Base-by-base conservation (phyloP, 1,139 yeast species). In the Blastobotrys petasosporus region DNA sequence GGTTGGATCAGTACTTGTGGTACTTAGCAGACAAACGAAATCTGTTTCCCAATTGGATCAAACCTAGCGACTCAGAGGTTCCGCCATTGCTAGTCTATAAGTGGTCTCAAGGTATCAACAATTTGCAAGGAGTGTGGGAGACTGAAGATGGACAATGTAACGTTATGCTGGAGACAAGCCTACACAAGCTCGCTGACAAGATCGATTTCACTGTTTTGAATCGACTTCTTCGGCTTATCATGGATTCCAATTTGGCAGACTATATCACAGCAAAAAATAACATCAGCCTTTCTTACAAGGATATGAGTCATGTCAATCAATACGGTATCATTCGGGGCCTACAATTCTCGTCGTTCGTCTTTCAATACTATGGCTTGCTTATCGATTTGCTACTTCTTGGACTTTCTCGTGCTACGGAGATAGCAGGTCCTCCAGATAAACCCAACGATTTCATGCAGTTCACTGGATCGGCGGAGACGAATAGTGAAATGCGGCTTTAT, bases 61-160 rank as follows among this genome's bases (percentile, higher is more conserved):
- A 94, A 61, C 98, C 99, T 4, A 81, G 86, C 54, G 98, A 92
- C 59, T 79, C 87, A 29, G 98, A 94, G 61, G 85, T 92, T 20
- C 94, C 97, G 0, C 98, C 97, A 0, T 66, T 90, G 36, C 69
- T 90, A 51, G 95, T 85, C 0, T 90, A 92, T 66, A 92, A 90
- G 61, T 92, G 97, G 96, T 81, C 90, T 57, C 95, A 86, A 59
- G 96, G 96, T n/a, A 74, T 92, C 47, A 92, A 88, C 61, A 87
- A 88, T 56, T 65, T 88, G 44, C 68, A 76, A 7, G 72, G 79
- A 37, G 84, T 90, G 1, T 92, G 98, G 98, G 79, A 81, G 43
- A 77, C 82, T 1, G 64, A 75, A 0, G 70, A 78, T 33, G 96
- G 95, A 1, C 84, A 86, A 59, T 75, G 85, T 42, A 80, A 83